phyloP scores from a whole-genome alignment of 192 early-diverging fungal species.

The Coemansia erecta region DNA sequence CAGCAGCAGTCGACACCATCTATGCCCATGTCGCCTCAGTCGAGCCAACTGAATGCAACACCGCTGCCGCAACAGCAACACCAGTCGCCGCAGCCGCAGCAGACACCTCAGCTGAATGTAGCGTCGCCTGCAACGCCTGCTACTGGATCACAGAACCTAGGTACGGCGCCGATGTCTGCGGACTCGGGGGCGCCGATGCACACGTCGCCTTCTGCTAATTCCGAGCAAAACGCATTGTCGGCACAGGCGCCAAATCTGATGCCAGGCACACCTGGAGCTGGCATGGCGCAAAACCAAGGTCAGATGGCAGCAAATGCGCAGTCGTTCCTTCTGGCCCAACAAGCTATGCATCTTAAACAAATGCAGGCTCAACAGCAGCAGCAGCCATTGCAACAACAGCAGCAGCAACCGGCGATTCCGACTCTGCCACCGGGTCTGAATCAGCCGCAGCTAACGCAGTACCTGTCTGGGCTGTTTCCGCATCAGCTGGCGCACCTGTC shows the following conservation, averaged over 20 bases:
- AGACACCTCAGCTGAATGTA: constrained; percentile 15
- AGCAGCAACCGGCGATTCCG: constrained; percentile 2
- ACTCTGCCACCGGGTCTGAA: constrained; percentile 19
- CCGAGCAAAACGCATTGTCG: constrained; percentile 18
- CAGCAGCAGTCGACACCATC: constrained; percentile 10
- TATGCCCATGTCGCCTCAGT: constrained; percentile 23
- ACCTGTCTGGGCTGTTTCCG: constrained; percentile 39
- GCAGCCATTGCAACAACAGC: constrained; percentile 10
- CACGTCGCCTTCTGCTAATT: constrained; percentile 9
- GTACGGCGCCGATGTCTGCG: constrained; percentile 11
- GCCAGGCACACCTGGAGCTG: neutral
- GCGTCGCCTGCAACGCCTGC: constrained; percentile 1
- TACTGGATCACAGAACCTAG: constrained; percentile 1
- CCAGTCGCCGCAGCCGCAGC: constrained; percentile 19
- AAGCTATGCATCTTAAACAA: constrained; percentile 35
- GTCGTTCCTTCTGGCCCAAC: constrained; percentile 25
- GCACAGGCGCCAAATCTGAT: constrained; percentile 15
- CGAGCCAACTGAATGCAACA: neutral
- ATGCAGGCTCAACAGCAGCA: constrained; percentile 25
- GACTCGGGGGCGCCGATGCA: constrained; percentile 9
- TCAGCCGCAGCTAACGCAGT: constrained; percentile 47
- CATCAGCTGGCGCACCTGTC: constrained; percentile 49
- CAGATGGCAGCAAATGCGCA: constrained; percentile 31
- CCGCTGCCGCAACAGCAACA: constrained; percentile 22
- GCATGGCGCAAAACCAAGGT: neutral